Percentiles rank a stretch among this genome's conserved stretches.
phyloP scores from a whole-genome alignment of 1,139 yeast species.

The Saccharomyces hybrid region DNA sequence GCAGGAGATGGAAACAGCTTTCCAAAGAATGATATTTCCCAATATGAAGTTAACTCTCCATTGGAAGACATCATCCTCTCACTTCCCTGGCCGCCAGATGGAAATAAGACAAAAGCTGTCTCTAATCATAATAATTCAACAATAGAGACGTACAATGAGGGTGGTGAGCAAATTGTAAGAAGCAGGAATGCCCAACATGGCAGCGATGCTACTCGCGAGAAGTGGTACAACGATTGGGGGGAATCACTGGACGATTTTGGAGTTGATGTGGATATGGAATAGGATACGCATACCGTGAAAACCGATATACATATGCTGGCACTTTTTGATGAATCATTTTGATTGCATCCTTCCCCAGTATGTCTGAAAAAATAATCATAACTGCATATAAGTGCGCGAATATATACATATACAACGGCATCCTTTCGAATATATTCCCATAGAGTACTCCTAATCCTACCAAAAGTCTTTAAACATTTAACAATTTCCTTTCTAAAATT shows the following conservation, averaged over 20 bases:
- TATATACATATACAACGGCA: background rate
- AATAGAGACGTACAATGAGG: slow-evolving; percentile 16
- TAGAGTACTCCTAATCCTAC: background rate
- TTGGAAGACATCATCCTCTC: slow-evolving; percentile 52
- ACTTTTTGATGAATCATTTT: background rate
- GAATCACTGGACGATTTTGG: slow-evolving; percentile 80
- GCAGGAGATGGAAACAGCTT: slow-evolving; percentile 47
- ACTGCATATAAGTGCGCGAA: background rate
- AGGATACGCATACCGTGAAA: background rate
- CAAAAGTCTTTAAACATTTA: background rate
- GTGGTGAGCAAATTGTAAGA: slow-evolving; percentile 30
- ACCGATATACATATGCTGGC: background rate
- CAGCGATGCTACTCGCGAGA: slow-evolving; percentile 34
- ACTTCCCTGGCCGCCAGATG: slow-evolving; percentile 89
- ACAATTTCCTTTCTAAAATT: background rate
- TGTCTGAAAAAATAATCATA: background rate
- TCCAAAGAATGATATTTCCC: slow-evolving; percentile 42
- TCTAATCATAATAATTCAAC: slow-evolving; percentile 4
- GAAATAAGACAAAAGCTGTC: slow-evolving; percentile 34
- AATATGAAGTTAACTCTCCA: slow-evolving; percentile 31
- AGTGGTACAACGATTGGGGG: slow-evolving; percentile 77
- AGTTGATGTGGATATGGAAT: slow-evolving; percentile 68
- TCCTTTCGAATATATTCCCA: background rate
- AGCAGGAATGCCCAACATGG: slow-evolving; percentile 25
- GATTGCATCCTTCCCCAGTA: slow-evolving; percentile 3